Evolutionary conservation across 1,139 yeast genomes (phyloP).

Genomic region (Casaregolazyma lundiana): DNA sequence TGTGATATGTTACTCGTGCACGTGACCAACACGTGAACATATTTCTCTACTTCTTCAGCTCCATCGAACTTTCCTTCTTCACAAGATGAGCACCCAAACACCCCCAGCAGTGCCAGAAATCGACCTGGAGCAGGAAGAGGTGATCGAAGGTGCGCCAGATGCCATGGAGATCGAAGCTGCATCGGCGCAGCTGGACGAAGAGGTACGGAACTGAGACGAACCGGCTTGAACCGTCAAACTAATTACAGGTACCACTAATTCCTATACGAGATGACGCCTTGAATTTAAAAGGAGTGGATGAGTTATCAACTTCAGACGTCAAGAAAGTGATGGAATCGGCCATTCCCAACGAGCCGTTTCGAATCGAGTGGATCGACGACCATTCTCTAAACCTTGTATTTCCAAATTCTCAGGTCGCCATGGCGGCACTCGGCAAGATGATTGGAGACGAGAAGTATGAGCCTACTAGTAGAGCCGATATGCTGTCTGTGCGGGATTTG

Average conservation of each 20-base stretch:
- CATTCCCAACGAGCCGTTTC: constrained; percentile 42
- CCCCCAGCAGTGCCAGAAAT: background rate
- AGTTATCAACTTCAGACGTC: constrained; percentile 59
- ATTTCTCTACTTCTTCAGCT: background rate
- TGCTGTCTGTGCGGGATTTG: constrained; percentile 34
- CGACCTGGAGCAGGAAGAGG: background rate
- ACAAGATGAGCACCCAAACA: background rate
- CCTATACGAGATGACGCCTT: constrained; percentile 42
- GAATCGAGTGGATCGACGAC: constrained; percentile 71
- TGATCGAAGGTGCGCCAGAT: background rate
- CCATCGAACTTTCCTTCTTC: background rate
- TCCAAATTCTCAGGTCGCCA: constrained; percentile 42
- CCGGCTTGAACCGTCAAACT: background rate
- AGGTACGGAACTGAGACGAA: background rate
- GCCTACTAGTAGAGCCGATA: constrained; percentile 30
- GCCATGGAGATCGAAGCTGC: background rate
- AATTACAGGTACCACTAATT: background rate
- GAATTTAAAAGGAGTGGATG: constrained; percentile 61
- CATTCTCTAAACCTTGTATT: constrained; percentile 53
- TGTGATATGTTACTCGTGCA: too few relatives aligned
- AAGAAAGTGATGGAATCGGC: constrained; percentile 51
- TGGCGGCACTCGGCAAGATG: constrained; percentile 34
- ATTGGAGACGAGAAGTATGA: constrained; percentile 22
- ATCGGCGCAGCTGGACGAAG: background rate
- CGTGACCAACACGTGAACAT: background rate